phyloP scores from a whole-genome alignment of 2,329 filamentous ascomycete genomes.

The Xenoacremonium recifei region DNA sequence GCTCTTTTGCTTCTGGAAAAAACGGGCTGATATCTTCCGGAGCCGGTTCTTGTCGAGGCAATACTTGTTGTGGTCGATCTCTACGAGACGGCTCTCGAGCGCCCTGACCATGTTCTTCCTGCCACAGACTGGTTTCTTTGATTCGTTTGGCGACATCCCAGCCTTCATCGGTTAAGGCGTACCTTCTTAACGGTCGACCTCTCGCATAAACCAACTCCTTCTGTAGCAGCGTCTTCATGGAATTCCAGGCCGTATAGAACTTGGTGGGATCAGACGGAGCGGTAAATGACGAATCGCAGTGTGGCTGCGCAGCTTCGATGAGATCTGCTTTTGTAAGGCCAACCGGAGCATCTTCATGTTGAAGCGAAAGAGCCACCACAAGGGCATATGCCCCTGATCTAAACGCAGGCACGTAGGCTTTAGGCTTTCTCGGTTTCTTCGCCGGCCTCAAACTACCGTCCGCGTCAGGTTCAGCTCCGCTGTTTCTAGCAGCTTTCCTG shows the following conservation, averaged over 20 bases:
- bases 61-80: slow-evolving; percentile 3
- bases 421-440: slow-evolving; percentile 60
- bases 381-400: slow-evolving; percentile 76
- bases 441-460: slow-evolving; percentile 36
- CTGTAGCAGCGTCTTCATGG: slow-evolving; percentile 71
- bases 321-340: slow-evolving; percentile 68
- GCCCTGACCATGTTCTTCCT: slow-evolving; percentile 20
- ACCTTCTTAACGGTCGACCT: slow-evolving; percentile 65
- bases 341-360: slow-evolving; percentile 49
- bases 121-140: slow-evolving; percentile 47
- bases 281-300: slow-evolving; percentile 73
- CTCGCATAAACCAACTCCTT: slow-evolving; percentile 74
- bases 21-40: too few relatives aligned
- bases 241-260: slow-evolving; percentile 79
- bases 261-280: slow-evolving; percentile 65
- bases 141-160: slow-evolving; percentile 72
- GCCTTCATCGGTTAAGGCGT: slow-evolving; percentile 72
- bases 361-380: slow-evolving; percentile 62
- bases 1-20: slow-evolving; percentile 2
- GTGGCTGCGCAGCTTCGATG: slow-evolving; percentile 66
- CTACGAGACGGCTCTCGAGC: slow-evolving; percentile 7
- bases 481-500: slow-evolving; percentile 35
- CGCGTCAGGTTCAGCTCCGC: slow-evolving; percentile 30
- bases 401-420: slow-evolving; percentile 68
- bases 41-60: slow-evolving; percentile 1